Evolutionary conservation across 345 rosid genomes (phyloP).

Genomic region (Hibiscus mutabilis): DNA sequence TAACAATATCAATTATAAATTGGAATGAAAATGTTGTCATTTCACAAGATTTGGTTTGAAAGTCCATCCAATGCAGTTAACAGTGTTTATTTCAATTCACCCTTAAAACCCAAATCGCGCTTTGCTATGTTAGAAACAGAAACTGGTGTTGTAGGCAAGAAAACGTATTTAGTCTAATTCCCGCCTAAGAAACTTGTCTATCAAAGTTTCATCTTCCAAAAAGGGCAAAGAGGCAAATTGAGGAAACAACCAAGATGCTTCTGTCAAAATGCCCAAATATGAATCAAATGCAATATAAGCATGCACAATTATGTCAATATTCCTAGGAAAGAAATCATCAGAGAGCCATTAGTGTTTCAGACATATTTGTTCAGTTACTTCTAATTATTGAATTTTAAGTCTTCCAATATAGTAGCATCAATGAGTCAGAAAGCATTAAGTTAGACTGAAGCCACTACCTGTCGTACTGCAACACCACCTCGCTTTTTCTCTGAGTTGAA

Average conservation of each 20-base stretch:
- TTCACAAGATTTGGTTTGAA: background rate
- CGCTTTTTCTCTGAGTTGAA: conserved; percentile 97
- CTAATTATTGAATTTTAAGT: background rate
- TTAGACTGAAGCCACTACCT: conserved; percentile 32
- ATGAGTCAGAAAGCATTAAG: background rate
- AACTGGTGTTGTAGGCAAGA: background rate
- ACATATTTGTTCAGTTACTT: background rate
- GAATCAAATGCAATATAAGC: background rate
- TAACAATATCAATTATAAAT: background rate
- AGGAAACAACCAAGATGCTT: background rate
- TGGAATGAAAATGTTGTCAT: background rate
- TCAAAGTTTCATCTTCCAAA: background rate
- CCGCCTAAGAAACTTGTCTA: background rate
- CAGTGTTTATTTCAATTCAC: background rate
- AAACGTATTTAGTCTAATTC: background rate
- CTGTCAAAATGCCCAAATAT: background rate
- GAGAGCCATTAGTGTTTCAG: background rate
- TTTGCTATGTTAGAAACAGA: background rate
- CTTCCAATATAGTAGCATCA: conserved; percentile 6
- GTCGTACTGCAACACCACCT: conserved; percentile 87
- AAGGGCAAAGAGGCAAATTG: background rate
- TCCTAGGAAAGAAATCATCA: background rate
- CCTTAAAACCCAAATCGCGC: background rate
- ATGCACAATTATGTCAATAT: background rate
- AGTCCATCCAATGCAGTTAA: background rate